A percentile compares a stretch with the other conserved stretches of the same genome.
Evolutionary conservation across 208 protist species (phyloP).

Genomic region (Crithidia expoeki): DNA sequence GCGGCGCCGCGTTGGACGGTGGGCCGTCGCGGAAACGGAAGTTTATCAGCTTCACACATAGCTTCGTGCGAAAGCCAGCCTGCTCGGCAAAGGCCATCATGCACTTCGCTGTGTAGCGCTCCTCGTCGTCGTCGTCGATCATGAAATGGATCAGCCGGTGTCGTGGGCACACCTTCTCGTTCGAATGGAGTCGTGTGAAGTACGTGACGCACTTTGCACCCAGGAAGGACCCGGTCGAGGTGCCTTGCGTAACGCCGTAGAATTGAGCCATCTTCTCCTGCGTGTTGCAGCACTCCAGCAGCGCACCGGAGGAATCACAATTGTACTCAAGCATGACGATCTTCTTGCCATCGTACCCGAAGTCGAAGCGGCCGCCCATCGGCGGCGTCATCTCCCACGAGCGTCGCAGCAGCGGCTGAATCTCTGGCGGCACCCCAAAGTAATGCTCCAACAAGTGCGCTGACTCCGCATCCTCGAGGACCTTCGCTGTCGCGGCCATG

Average conservation of each 20-base stretch:
- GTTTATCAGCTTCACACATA: slow-evolving; percentile 59
- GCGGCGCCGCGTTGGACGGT: slow-evolving; percentile 23
- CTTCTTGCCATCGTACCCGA: slow-evolving; percentile 73
- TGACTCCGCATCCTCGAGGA: slow-evolving; percentile 58
- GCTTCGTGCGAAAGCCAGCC: slow-evolving; percentile 70
- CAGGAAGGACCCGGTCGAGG: slow-evolving; percentile 75
- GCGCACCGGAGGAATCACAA: slow-evolving; percentile 73
- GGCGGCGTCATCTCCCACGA: slow-evolving; percentile 62
- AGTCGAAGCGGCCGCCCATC: slow-evolving; percentile 78
- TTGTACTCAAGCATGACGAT: slow-evolving; percentile 86
- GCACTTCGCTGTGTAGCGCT: slow-evolving; percentile 81
- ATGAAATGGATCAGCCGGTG: slow-evolving; percentile 82
- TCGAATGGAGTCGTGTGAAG: slow-evolving; percentile 51
- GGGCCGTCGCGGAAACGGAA: slow-evolving; percentile 43
- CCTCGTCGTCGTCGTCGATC: slow-evolving; percentile 86
- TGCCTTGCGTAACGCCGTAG: slow-evolving; percentile 59
- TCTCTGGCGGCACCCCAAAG: slow-evolving; percentile 70
- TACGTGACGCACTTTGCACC: slow-evolving; percentile 55
- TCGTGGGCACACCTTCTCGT: slow-evolving; percentile 48
- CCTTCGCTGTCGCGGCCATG: slow-evolving; percentile 63
- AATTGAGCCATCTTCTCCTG: slow-evolving; percentile 80
- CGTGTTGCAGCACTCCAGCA: slow-evolving; percentile 85
- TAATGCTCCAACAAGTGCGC: slow-evolving; percentile 67
- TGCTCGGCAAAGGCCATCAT: slow-evolving; percentile 66
- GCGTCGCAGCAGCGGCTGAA: slow-evolving; percentile 62